Evolutionary conservation across 352 stramenopile genomes (phyloP), one percentile per base, ranked within the genome.

Genomic region (Ophiocytium majus): DNA sequence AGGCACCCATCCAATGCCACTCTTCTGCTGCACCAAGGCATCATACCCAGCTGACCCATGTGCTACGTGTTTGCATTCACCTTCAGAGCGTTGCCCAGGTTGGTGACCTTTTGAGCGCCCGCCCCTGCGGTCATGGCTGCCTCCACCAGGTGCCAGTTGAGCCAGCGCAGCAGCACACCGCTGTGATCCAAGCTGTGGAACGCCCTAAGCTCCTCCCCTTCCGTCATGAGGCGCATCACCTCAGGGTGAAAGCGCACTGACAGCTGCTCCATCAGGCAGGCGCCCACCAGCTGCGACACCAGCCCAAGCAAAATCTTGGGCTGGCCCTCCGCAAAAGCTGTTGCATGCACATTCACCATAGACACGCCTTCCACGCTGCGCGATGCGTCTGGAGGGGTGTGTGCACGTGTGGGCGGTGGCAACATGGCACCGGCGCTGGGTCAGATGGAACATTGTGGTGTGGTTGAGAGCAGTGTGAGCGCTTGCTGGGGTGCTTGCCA

Each of bases 271-370:
- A 71, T 71, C 19, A 71, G 28, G 23, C 19, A 71, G 57, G 57
- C 57, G 28, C 57, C 57, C 57, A 71, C 57, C 28, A 71, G 28
- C 57, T 71, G 57, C 57, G 19, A 71, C 23, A 71, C 57, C 57
- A 71, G 57, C 23, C 57, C 57, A 23, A 71, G 28, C 57, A 71
- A 23, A 71, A 71, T 71, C 23, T 71, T 71, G 57, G 57, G 57
- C 28, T 71, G 23, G 23, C 57, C 57, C 23, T 23, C 57, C 57
- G 28, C 57, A 71, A 71, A 71, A 71, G 23, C 57, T 23, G 28
- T 23, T 71, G 57, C 57, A 71, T 28, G 19, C 28, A 71, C 57
- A 71, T 71, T 71, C 28, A 71, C 57, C 28, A 71, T 28, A 23
- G 28, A 23, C 23, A 71, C n/a, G n/a, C n/a, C n/a, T n/a, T n/a